Percentiles rank a stretch among this genome's conserved stretches.
Conservation (phyloP, 352 stramenopile genomes). For the Phytophthora agathidicida region DNA sequence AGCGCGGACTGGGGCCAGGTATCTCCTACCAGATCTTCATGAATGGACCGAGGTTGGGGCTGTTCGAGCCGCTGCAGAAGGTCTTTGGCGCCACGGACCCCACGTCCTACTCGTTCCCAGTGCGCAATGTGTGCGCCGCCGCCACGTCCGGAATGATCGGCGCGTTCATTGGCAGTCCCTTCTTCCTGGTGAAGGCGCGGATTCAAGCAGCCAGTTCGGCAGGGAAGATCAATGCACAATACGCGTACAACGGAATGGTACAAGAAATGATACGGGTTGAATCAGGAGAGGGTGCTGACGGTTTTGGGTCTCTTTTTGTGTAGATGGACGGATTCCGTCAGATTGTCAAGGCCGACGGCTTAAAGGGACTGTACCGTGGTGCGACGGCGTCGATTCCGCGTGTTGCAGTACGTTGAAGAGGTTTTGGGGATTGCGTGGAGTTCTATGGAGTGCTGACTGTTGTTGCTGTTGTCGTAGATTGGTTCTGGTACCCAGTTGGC, state of each 20-base stretch:
- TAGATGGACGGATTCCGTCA: slow-evolving; percentile 84
- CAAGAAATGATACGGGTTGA: background rate
- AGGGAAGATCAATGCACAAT: slow-evolving; percentile 82
- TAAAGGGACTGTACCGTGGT: slow-evolving; percentile 75
- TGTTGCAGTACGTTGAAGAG: slow-evolving; percentile 61
- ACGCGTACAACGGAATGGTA: slow-evolving; percentile 87
- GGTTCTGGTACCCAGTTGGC: slow-evolving; percentile 83
- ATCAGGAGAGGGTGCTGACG: slow-evolving; percentile 1
- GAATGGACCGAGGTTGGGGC: slow-evolving; percentile 78
- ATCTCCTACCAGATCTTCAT: slow-evolving; percentile 87
- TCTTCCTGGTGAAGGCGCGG: slow-evolving; percentile 86
- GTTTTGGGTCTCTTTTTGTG: slow-evolving; percentile 7
- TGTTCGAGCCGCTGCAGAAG: slow-evolving; percentile 83
- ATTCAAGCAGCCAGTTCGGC: slow-evolving; percentile 83
- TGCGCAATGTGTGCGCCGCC: slow-evolving; percentile 78
- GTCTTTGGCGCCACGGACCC: slow-evolving; percentile 84
- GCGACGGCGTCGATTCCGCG: slow-evolving; percentile 76
- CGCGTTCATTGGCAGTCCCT: slow-evolving; percentile 78
- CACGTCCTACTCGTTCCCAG: slow-evolving; percentile 68
- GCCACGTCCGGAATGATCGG: slow-evolving; percentile 81
- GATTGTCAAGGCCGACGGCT: slow-evolving; percentile 74
- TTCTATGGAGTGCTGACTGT: background rate
- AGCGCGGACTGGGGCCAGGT: slow-evolving; percentile 75
- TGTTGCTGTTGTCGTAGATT: slow-evolving; percentile 50
- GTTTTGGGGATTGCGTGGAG: background rate